Conservation (phyloP, 257 asterid species). For the Lycium ferocissimum region DNA sequence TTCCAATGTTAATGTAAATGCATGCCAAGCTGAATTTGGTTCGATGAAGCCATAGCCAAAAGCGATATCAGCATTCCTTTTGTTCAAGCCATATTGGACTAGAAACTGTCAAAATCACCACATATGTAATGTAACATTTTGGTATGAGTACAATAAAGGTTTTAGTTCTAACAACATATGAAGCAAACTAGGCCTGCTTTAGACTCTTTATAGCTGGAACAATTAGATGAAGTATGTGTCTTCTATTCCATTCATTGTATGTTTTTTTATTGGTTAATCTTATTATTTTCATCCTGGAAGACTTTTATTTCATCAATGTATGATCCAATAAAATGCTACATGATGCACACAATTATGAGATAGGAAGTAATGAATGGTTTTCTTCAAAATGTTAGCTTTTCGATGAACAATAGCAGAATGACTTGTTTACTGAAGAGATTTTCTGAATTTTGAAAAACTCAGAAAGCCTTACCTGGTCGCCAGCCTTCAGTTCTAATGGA, state of each 20-base stretch:
- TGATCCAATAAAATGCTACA: slow-evolving; percentile 4
- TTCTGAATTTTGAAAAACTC: background rate
- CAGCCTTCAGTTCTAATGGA: slow-evolving; percentile 79
- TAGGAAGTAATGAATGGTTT: background rate
- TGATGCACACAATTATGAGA: background rate
- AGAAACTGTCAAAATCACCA: slow-evolving; percentile 61
- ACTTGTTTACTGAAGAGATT: background rate
- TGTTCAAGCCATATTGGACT: slow-evolving; percentile 84
- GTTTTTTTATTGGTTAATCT: too few species aligned
- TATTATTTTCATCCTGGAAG: too few species aligned
- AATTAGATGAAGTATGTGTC: background rate
- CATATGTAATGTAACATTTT: background rate
- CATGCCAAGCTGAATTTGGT: slow-evolving; percentile 62
- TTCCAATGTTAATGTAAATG: slow-evolving; percentile 85
- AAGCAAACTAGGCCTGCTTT: background rate
- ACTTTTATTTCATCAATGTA: too few species aligned
- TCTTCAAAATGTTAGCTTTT: background rate
- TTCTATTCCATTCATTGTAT: background rate
- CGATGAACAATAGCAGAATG: background rate
- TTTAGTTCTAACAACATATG: background rate
- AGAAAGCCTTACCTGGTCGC: slow-evolving; percentile 76
- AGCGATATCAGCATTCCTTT: slow-evolving; percentile 96
- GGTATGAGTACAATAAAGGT: background rate
- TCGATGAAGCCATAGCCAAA: slow-evolving; percentile 92
- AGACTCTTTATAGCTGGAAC: background rate